These are phyloP conservation scores for Cladosporium cucumerinum DNA, from an alignment of 2,329 filamentous ascomycete species.

Conservation along the genomic window DNA sequence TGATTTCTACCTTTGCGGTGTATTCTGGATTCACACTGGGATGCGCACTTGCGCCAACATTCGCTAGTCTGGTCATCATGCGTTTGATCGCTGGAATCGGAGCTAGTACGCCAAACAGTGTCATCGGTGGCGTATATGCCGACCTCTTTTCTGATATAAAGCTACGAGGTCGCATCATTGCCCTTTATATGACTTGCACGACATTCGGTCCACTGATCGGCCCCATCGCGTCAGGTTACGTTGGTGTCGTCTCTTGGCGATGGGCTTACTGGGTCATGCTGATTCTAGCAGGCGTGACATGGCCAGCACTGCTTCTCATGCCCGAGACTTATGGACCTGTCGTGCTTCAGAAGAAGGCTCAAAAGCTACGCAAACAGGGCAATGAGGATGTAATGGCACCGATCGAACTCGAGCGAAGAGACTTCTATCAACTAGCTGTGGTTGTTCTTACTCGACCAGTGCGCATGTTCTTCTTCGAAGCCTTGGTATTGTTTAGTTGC, in stretches of 20 bases:
- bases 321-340: slow-evolving; percentile 50
- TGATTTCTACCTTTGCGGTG: slow-evolving; percentile 50
- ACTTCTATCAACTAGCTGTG: slow-evolving; percentile 53
- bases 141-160: slow-evolving; percentile 61
- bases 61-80: slow-evolving; percentile 43
- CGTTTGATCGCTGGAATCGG: slow-evolving; percentile 43
- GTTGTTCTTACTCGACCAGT: slow-evolving; percentile 70
- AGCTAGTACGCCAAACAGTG: slow-evolving; percentile 51
- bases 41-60: slow-evolving; percentile 44
- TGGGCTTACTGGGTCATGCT: slow-evolving; percentile 70
- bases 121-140: slow-evolving; percentile 58
- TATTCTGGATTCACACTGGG: slow-evolving; percentile 47
- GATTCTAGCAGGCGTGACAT: slow-evolving; percentile 62
- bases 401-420: slow-evolving; percentile 60
- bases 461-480: slow-evolving; percentile 68
- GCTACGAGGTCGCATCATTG: slow-evolving; percentile 58
- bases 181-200: slow-evolving; percentile 65
- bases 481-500: slow-evolving; percentile 69
- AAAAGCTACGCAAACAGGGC: slow-evolving; percentile 54
- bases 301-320: slow-evolving; percentile 59
- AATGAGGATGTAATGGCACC: slow-evolving; percentile 53
- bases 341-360: slow-evolving; percentile 48
- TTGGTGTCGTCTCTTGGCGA: slow-evolving; percentile 61
- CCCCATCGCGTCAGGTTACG: slow-evolving; percentile 63
- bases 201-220: slow-evolving; percentile 64